Base-by-base conservation (phyloP, 208 protist genomes). In the Porcisia deanei region DNA sequence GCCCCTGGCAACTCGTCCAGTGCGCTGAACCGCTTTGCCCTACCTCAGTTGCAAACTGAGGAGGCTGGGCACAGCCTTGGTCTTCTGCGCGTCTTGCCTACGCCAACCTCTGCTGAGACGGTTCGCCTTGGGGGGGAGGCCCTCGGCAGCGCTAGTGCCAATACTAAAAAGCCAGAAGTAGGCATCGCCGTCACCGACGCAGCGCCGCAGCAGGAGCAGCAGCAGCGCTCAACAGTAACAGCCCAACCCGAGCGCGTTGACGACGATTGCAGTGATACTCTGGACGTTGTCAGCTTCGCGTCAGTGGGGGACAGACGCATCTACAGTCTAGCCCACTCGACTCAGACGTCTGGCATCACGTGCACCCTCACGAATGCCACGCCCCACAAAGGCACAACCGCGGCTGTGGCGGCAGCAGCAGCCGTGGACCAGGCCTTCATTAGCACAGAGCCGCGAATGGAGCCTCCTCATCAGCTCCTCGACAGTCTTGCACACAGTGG, bases 371-470 rank as follows among this genome's bases (percentile, higher is more conserved):
- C 18, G 45, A 34, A 69, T 20, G 53, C 63, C 25, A 22, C 2
- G 45, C 10, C 43, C 43, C 67, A 71, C 52, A 58, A 68, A 30
- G 59, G 57, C 22, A 37, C 20, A 39, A 66, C 37, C 0, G 75
- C 52, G 34, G 20, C 65, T 8, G 30, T 30, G 30, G 30, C 30
- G 0, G 30, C 30, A 30, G 55, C 53, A 34, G 25, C 55, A 1
- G 49, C 55, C 57, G 68, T 80, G 64, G 70, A 70, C 65, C 57
- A 72, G 47, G 73, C 81, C 43, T 82, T 73, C 81, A 85, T 73
- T 10, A 73, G 60, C 72, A 73, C 73, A 22, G 75, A 80, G 53
- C 66, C 43, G 71, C 75, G 69, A 58, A 80, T 71, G 59, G 47
- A 57, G 54, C 37, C 77, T 12, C 39, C 69, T 41, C 70, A 47